Conservation (phyloP, 805 yeast species). For the Clavispora santaluciae region DNA sequence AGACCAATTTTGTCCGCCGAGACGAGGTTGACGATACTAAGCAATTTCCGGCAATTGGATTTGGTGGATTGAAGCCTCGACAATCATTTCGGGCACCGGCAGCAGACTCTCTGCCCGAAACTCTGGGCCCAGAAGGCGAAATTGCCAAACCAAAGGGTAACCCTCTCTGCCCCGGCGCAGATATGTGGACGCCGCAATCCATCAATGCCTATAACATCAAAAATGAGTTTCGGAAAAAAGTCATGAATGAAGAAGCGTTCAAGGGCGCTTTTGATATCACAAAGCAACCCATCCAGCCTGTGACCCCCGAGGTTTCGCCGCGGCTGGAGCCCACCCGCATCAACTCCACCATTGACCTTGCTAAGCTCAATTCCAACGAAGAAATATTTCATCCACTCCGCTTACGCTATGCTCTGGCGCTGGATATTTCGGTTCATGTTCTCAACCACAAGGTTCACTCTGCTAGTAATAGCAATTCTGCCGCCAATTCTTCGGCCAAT, state of each 20-base stretch:
- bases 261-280: slow-evolving; percentile 25
- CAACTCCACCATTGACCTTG: slow-evolving; percentile 37
- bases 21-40: slow-evolving; percentile 22
- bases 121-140: too few species aligned
- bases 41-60: slow-evolving; percentile 14
- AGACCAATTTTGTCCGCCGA: slow-evolving; percentile 38
- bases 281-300: slow-evolving; percentile 30
- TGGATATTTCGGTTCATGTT: slow-evolving; percentile 34
- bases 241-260: slow-evolving; percentile 36
- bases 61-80: slow-evolving; percentile 21
- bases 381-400: slow-evolving; percentile 37
- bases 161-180: slow-evolving; percentile 38
- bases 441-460: slow-evolving; percentile 39
- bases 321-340: slow-evolving; percentile 36
- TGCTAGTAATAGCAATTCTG: slow-evolving; percentile 21
- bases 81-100: slow-evolving; percentile 26
- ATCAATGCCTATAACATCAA: slow-evolving; percentile 25
- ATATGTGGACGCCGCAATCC: slow-evolving; percentile 33
- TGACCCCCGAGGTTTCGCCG: slow-evolving; percentile 41
- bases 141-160: too few species aligned
- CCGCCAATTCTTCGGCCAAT: slow-evolving; percentile 12
- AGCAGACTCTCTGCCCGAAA: slow-evolving; percentile 20
- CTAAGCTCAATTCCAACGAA: slow-evolving; percentile 29
- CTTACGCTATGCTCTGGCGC: slow-evolving; percentile 33
- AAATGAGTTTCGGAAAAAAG: slow-evolving; percentile 31